Conservation (phyloP, 106 monocot genomes). For the Gastrodia elata region DNA sequence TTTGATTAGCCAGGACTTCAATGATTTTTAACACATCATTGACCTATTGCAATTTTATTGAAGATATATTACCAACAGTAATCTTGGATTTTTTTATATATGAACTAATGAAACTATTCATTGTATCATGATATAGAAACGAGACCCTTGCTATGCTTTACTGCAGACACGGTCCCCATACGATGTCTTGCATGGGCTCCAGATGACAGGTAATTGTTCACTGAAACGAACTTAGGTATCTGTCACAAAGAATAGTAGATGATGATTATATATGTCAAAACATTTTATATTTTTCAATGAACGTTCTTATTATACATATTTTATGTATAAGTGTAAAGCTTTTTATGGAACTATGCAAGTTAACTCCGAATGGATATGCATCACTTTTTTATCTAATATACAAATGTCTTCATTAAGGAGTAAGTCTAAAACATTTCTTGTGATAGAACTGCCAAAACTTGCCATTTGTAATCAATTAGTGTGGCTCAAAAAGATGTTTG, state of each 20-base stretch:
- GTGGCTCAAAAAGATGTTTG: no score
- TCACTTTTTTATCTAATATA: no score
- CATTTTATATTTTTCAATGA: not conserved
- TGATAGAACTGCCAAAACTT: no score
- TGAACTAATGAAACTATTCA: not conserved
- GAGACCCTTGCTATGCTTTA: slow-evolving; percentile 70
- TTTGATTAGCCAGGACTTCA: not conserved
- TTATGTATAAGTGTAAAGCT: not conserved
- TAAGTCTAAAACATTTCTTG: no score
- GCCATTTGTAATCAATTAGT: no score
- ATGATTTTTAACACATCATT: not conserved
- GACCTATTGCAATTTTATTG: not conserved
- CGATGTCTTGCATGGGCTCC: slow-evolving; percentile 89
- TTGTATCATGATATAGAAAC: slow-evolving; percentile 40
- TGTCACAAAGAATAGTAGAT: not conserved
- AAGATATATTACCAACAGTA: not conserved
- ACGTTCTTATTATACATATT: not conserved
- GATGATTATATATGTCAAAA: not conserved
- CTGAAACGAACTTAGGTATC: not conserved
- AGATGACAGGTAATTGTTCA: slow-evolving; percentile 42
- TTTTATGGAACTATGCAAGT: no score
- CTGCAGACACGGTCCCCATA: slow-evolving; percentile 76
- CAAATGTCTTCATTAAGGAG: no score
- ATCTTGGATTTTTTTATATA: not conserved
- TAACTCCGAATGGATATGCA: no score